A percentile compares a stretch with the other conserved stretches of the same genome.
Evolutionary conservation across 805 yeast species (phyloP).

Genomic region (Kodamaea kaohsiungensis): DNA sequence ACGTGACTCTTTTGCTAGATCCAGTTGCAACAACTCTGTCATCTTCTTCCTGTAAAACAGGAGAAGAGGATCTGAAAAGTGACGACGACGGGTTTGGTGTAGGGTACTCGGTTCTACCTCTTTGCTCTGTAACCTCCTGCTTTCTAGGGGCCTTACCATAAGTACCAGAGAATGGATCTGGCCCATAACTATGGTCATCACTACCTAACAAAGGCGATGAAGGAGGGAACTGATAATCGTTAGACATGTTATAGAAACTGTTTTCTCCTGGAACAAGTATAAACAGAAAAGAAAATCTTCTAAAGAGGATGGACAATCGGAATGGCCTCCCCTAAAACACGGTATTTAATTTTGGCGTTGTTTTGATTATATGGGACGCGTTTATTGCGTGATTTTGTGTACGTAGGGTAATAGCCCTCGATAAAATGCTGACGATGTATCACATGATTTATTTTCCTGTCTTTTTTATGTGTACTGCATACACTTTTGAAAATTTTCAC

Average conservation of each 20-base stretch:
- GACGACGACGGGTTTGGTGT: constrained; percentile 72
- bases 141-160: constrained; percentile 7
- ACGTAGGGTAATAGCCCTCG: constrained; percentile 4
- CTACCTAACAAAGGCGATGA: constrained; percentile 48
- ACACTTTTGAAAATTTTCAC: constrained; percentile 17
- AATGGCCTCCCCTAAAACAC: neutral
- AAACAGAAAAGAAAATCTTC: constrained; percentile 1
- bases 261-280: neutral
- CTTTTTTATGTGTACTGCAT: neutral
- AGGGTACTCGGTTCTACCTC: constrained; percentile 47
- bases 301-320: neutral
- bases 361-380: neutral
- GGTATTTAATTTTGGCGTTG: constrained; percentile 2
- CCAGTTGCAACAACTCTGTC: constrained; percentile 8
- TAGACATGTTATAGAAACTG: neutral
- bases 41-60: constrained; percentile 17
- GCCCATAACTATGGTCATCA: constrained; percentile 17
- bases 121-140: neutral
- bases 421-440: neutral
- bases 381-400: neutral
- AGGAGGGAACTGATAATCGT: constrained; percentile 47
- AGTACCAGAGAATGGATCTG: constrained; percentile 13
- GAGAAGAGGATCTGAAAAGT: constrained; percentile 43
- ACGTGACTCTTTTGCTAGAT: neutral
- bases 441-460: neutral